phyloP scores from a whole-genome alignment of 2,329 filamentous ascomycete genomes.

The Sporothrix brunneoviolacea region DNA sequence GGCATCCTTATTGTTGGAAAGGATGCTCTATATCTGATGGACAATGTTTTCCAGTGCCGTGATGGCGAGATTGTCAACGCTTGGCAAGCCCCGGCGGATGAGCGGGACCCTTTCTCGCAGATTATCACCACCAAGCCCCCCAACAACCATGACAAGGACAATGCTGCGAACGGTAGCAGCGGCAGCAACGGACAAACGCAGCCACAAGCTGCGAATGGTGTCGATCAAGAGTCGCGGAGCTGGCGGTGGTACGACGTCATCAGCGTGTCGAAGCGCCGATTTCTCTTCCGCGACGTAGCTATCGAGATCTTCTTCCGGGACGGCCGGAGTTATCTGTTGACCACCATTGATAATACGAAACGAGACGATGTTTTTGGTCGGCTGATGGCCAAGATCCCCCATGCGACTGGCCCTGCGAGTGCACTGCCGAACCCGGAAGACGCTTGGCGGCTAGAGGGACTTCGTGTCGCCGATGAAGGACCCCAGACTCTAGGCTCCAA shows the following conservation, averaged over 20 bases:
- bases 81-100: conserved; percentile 84
- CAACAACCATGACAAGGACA: conserved; percentile 39
- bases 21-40: conserved; percentile 85
- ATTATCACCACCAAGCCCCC: conserved; percentile 66
- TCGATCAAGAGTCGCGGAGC: conserved; percentile 75
- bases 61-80: conserved; percentile 97
- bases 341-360: conserved; percentile 64
- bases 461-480: conserved; percentile 58
- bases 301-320: conserved; percentile 98
- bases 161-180: conserved; percentile 29
- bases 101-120: conserved; percentile 90
- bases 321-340: conserved; percentile 88
- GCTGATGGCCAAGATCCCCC: conserved; percentile 71
- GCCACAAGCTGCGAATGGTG: conserved; percentile 39
- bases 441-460: conserved; percentile 81
- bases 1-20: conserved; percentile 91
- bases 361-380: conserved; percentile 77
- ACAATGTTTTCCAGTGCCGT: conserved; percentile 90
- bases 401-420: conserved; percentile 63
- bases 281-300: conserved; percentile 89
- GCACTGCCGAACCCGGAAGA: conserved; percentile 74
- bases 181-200: conserved; percentile 4
- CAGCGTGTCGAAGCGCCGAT: conserved; percentile 90
- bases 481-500: conserved; percentile 69
- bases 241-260: conserved; percentile 96